These are phyloP conservation scores for Hemerocallis citrina DNA, from an alignment of 106 monocot genomes.

Conservation along the genomic window DNA sequence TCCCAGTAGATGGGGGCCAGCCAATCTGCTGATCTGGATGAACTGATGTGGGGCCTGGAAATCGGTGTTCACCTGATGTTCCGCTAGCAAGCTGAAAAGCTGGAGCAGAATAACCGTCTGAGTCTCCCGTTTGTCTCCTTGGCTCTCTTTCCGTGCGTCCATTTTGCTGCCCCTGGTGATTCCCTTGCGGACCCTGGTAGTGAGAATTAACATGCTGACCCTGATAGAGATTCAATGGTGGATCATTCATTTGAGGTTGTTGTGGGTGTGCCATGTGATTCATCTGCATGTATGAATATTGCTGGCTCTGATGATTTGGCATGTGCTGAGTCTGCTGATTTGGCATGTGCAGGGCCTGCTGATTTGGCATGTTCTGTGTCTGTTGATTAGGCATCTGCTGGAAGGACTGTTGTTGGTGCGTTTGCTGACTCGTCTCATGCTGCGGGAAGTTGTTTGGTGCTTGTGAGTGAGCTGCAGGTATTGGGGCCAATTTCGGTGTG, in stretches of 20 bases:
- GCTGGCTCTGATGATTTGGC: constrained; percentile 17
- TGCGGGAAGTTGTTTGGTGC: constrained; percentile 16
- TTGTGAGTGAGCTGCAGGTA: constrained; percentile 5
- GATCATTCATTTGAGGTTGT: constrained; percentile 3
- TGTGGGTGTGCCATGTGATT: constrained; percentile 24
- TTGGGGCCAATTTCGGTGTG: constrained; percentile 15
- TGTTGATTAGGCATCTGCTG: not conserved
- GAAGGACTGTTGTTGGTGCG: not conserved
- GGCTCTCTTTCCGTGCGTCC: constrained; percentile 16
- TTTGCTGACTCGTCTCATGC: constrained; percentile 3
- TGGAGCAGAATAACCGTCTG: constrained; percentile 13
- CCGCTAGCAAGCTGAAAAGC: constrained; percentile 6
- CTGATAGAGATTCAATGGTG: constrained; percentile 5
- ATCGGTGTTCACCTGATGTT: constrained; percentile 14
- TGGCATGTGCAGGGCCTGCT: not conserved
- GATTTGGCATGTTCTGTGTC: not conserved
- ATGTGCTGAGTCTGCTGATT: not conserved
- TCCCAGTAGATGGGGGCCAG: constrained; percentile 11
- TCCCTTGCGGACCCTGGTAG: not conserved
- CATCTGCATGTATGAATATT: constrained; percentile 4
- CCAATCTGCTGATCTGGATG: constrained; percentile 12
- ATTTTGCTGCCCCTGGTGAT: constrained; percentile 5
- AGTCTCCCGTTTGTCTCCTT: constrained; percentile 15
- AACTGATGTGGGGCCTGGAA: constrained; percentile 1
- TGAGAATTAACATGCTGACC: constrained; percentile 20